These are phyloP conservation scores for Arbutus unedo DNA, from an alignment of 148 eudicot species.

Conservation along the genomic window DNA sequence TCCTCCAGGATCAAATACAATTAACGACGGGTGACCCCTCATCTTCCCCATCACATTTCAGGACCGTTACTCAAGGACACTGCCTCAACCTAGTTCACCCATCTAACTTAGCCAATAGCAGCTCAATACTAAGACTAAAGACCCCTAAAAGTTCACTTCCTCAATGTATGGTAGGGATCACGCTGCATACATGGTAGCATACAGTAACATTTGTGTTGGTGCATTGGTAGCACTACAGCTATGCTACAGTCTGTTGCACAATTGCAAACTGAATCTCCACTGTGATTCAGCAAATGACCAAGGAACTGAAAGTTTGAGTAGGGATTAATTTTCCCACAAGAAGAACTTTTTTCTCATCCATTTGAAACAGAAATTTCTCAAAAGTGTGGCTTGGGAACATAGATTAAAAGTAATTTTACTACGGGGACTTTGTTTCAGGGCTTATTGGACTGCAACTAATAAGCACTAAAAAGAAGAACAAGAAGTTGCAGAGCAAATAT, in stretches of 20 bases:
- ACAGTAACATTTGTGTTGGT: neutral
- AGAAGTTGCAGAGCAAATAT: conserved; percentile 8
- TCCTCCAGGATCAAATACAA: neutral
- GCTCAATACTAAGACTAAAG: neutral
- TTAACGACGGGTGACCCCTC: neutral
- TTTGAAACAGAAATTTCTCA: conserved; percentile 4
- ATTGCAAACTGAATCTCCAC: conserved; percentile 1
- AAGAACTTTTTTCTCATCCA: neutral
- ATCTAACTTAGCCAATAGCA: conserved; percentile 2
- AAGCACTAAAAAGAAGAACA: conserved; percentile 1
- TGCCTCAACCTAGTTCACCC: neutral
- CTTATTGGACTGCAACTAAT: neutral
- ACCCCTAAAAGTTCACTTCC: neutral
- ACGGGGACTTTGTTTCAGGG: neutral
- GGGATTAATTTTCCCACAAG: neutral
- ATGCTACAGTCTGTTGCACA: neutral
- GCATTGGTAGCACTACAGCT: neutral
- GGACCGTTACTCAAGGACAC: neutral
- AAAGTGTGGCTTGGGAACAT: neutral
- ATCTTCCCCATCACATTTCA: neutral
- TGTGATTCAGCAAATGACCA: neutral
- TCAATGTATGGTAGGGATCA: neutral
- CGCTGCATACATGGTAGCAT: neutral
- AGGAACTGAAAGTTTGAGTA: neutral
- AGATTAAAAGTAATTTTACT: neutral